Base-by-base conservation (phyloP, 1,284 basidiomycete genomes). In the Ustilago sp. region DNA sequence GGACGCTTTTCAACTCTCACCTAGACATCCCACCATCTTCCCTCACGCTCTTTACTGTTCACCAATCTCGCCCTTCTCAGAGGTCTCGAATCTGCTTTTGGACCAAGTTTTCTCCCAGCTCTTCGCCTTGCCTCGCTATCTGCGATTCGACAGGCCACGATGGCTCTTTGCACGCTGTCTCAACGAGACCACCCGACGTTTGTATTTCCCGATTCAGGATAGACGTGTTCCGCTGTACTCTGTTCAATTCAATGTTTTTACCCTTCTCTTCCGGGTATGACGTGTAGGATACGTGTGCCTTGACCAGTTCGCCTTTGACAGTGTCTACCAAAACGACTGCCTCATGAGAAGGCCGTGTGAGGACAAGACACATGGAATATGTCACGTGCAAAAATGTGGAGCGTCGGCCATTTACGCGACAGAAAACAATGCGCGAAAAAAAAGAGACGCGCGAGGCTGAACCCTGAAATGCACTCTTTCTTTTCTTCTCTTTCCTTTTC, bases 141-240 rank as follows among this genome's bases (percentile, higher is more conserved):
- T 15, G 13, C 38, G n/a, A 51, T 47, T 32, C 47, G 55, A 57
- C 32, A 56, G 39, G 41, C 39, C 51, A 50, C 31, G 31, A 51
- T 13, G 32, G 55, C 45, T 54, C 17, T 28, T n/a, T n/a, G 58
- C 48, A 43, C 23, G 57, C 50, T 61, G 58, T 51, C 53, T 47
- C 32, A 38, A 38, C 7, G 7, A 15, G 45, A 35, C 1, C 9
- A 31, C n/a, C 51, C 38, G 17, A 15, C 32, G 43, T 38, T 53
- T 67, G 56, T 66, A 60, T 63, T 67, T 52, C 39, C 63, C 34
- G 28, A 6, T 19, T 47, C 34, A 35, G 58, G 65, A 73, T 73
- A 73, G 70, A 73, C 32, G 59, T 45, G 53, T 38, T 72, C 60
- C 43, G 39, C 53, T 72, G 69, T 72, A 67, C 69, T 72, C 54